Conservation (phyloP, 129 eudicot genomes). For the Lactuca sativa region DNA sequence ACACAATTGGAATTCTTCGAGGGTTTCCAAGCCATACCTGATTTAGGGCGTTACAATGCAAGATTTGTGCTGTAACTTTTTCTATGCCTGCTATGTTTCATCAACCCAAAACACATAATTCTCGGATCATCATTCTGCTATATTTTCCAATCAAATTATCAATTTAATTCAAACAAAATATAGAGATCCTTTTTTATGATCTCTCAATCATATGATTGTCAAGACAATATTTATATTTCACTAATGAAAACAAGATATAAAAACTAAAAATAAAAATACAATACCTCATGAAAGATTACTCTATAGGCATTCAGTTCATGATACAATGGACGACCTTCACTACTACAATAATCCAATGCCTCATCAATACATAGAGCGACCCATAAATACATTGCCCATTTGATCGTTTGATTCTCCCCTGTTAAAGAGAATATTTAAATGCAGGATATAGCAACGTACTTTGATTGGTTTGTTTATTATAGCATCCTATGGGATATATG, state of each 20-base stretch:
- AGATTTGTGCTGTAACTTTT: slow-evolving; percentile 95
- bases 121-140: slow-evolving; percentile 91
- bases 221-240: too few species aligned
- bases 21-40: too few species aligned
- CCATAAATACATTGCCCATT: slow-evolving; percentile 91
- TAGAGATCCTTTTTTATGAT: too few species aligned
- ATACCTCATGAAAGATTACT: slow-evolving; percentile 94
- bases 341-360: slow-evolving; percentile 77
- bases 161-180: slow-evolving; percentile 12
- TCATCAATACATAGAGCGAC: slow-evolving; percentile 89
- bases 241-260: too few species aligned
- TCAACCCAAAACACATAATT: slow-evolving; percentile 84
- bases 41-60: too few species aligned
- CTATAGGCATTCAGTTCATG: slow-evolving; percentile 92
- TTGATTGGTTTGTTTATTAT: too few species aligned
- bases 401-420: slow-evolving; percentile 96
- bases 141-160: slow-evolving; percentile 19
- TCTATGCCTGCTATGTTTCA: slow-evolving; percentile 94
- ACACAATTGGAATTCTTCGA: too few species aligned
- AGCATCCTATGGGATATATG: too few species aligned
- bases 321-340: slow-evolving; percentile 80
- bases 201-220: too few species aligned
- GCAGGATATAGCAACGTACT: too few species aligned
- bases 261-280: background rate
- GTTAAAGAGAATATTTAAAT: slow-evolving; percentile 19